phyloP scores from a whole-genome alignment of 371 early-diverging fungal species.

The Parasitella parasitica region DNA sequence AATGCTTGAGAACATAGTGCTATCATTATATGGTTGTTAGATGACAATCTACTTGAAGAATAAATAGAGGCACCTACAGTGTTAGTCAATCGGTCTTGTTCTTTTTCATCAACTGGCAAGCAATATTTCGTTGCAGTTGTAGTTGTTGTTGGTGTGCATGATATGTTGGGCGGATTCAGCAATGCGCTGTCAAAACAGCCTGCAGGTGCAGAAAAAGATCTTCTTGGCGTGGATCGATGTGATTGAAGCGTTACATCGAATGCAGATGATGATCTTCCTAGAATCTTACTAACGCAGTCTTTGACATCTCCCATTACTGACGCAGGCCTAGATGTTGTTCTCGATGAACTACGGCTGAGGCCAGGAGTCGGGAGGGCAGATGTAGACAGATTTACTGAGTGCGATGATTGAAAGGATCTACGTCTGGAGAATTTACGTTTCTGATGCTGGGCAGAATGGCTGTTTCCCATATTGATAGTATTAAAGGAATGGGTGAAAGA shows the following conservation, averaged over 20 bases:
- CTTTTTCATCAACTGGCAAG: constrained; percentile 31
- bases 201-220: constrained; percentile 2
- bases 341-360: not conserved
- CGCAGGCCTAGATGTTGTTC: not conserved
- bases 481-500: not conserved
- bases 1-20: constrained; percentile 46
- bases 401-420: not conserved
- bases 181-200: not conserved
- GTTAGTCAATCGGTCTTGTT: constrained; percentile 37
- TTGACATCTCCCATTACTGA: constrained; percentile 7
- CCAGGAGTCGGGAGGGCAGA: not conserved
- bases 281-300: not conserved
- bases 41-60: not conserved
- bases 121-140: constrained; percentile 19
- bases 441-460: not conserved
- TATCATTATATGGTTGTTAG: constrained; percentile 5
- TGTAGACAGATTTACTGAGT: not conserved
- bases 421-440: not conserved
- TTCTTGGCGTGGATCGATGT: not conserved
- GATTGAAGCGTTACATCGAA: not conserved
- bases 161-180: not conserved
- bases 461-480: constrained; percentile 2
- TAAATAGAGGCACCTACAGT: constrained; percentile 18
- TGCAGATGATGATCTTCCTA: not conserved
- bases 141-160: constrained; percentile 4